A percentile compares a stretch with the other conserved stretches of the same genome.
phyloP scores from a whole-genome alignment of 2,329 filamentous ascomycete species.

The Colletotrichum liriopes region DNA sequence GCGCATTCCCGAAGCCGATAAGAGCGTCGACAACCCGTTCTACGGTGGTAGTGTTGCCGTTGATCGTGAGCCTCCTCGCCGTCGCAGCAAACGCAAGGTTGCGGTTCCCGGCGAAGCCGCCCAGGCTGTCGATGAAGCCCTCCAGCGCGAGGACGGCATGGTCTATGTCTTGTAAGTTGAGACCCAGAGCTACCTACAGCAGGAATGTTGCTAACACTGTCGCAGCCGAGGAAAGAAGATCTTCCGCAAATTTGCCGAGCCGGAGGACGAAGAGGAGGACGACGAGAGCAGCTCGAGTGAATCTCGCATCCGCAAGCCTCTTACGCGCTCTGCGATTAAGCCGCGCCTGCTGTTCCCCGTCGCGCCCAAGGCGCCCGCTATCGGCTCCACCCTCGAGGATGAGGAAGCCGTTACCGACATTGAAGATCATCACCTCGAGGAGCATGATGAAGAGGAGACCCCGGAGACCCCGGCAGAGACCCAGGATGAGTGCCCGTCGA shows the following conservation, averaged over 20 bases:
- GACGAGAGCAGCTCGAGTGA: constrained; percentile 51
- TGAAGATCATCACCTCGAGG: constrained; percentile 63
- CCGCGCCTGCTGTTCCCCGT: constrained; percentile 80
- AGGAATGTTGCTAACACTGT: constrained; percentile 31
- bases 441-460: constrained; percentile 53
- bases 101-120: constrained; percentile 71
- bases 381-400: constrained; percentile 60
- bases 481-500: constrained; percentile 48
- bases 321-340: constrained; percentile 80
- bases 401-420: constrained; percentile 74
- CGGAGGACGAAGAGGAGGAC: constrained; percentile 54
- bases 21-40: constrained; percentile 81
- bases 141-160: constrained; percentile 78
- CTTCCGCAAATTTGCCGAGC: constrained; percentile 77
- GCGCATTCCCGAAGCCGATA: constrained; percentile 78
- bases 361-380: constrained; percentile 46
- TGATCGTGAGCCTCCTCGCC: constrained; percentile 60
- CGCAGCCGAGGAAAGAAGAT: constrained; percentile 83
- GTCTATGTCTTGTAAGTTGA: constrained; percentile 82
- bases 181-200: constrained; percentile 20
- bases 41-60: constrained; percentile 62
- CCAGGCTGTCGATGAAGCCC: constrained; percentile 74
- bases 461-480: constrained; percentile 51
- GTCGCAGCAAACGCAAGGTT: constrained; percentile 70
- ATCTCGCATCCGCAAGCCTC: constrained; percentile 57